Conservation (phyloP, 2,329 filamentous ascomycete genomes). For the Myriangium duriaei region DNA sequence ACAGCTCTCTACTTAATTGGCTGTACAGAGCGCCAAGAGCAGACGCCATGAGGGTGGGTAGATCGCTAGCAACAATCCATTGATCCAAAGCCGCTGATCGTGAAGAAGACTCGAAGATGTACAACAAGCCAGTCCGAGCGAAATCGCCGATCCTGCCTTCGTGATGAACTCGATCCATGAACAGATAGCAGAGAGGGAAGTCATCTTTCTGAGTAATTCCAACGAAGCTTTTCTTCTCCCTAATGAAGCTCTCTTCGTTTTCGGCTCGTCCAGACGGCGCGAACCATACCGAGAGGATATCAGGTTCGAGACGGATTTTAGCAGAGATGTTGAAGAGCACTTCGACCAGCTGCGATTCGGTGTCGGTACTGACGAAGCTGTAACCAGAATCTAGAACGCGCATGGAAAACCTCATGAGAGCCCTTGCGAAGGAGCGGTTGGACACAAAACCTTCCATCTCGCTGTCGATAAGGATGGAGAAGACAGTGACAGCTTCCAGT, state of each 20-base stretch:
- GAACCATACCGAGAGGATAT: constrained; percentile 87
- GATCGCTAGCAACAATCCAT: constrained; percentile 94
- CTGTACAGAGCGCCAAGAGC: constrained; percentile 71
- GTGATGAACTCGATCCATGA: constrained; percentile 94
- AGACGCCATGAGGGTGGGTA: constrained; percentile 94
- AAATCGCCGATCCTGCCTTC: constrained; percentile 94
- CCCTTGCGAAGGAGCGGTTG: constrained; percentile 71
- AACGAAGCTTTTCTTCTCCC: constrained; percentile 57
- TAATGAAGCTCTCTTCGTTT: constrained; percentile 26
- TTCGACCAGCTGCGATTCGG: constrained; percentile 81
- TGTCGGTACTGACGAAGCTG: constrained; percentile 63
- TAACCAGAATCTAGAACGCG: constrained; percentile 63
- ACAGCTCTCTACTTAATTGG: constrained; percentile 63
- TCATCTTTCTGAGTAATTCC: constrained; percentile 78
- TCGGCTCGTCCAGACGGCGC: constrained; percentile 35
- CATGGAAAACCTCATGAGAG: constrained; percentile 74
- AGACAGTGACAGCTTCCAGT: constrained; percentile 71
- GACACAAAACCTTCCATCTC: constrained; percentile 93
- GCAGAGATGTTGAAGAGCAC: constrained; percentile 91
- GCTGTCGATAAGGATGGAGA: constrained; percentile 85
- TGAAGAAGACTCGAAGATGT: constrained; percentile 88
- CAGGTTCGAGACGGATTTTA: constrained; percentile 82
- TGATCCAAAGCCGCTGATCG: constrained; percentile 72
- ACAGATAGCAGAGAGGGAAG: constrained; percentile 87
- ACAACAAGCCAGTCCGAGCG: constrained; percentile 81